Base-by-base conservation (phyloP, 495 filamentous ascomycete genomes). In the Penicillium mononematosum region DNA sequence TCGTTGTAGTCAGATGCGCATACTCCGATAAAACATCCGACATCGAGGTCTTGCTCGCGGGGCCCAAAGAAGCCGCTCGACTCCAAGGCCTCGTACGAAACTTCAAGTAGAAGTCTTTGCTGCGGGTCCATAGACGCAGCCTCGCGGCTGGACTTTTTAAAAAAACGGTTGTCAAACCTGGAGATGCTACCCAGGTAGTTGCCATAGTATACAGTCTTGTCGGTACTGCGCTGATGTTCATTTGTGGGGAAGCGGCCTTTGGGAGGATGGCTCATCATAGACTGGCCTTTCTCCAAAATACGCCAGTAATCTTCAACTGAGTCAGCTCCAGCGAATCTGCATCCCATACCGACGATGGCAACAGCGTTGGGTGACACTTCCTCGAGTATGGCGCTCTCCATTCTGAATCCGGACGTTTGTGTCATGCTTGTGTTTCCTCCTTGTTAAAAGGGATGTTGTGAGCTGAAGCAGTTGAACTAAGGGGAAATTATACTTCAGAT, bases 261-360 rank as follows among this genome's bases (percentile, higher is more conserved):
- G 10, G 64, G 67, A 5, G 51, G 43, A n/a, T 59, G 45, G 4
- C 34, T 39, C 31, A 51, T 17, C 66, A 64, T 62, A 0, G 60
- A 66, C 31, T 27, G 27, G n/a, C 58, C 68, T 7, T 32, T n/a
- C 2, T 14, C 43, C 6, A 71, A 32, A 10, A 80, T 55, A 5
- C 70, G 22, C 67, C 75, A 76, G 60, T 75, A 74, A 19, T 74
- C 72, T 7, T 77, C 70, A 2, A 75, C 17, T 5, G 60, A 62
- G 25, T 70, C 69, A 9, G 71, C 75, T 4, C 70, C 70, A 0
- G 75, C 68, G 31, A 72, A 70, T 45, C 62, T 58, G 55, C 73
- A 72, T 6, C 70, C 59, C 72, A 76, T 75, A n/a, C 75, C 75
- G 24, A 78, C 61, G 17, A 78, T 59, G 7, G 75, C 75, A 32